Percentiles rank a stretch among this genome's conserved stretches.
These are phyloP conservation scores for Cladorrhinum sp. DNA, from an alignment of 2,329 filamentous ascomycete genomes.

Conservation along the genomic window DNA sequence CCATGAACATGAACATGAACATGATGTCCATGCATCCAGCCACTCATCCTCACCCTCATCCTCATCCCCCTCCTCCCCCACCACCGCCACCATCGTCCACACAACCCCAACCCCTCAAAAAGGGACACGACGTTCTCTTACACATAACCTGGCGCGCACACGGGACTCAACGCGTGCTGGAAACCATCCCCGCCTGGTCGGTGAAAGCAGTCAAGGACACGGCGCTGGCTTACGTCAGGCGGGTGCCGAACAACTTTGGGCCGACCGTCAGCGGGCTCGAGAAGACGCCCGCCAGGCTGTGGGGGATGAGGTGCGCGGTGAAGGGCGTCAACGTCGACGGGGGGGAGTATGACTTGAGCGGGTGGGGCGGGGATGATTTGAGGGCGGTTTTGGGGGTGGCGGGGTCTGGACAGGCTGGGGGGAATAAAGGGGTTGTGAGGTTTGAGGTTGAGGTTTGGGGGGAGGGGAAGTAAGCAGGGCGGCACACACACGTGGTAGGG, in stretches of 20 bases:
- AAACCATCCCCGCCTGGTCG: conserved; percentile 10
- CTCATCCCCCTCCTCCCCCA: conserved; percentile 3
- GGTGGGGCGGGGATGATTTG: conserved; percentile 32
- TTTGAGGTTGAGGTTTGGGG: conserved; percentile 18
- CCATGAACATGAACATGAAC: too few species aligned
- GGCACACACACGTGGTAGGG: too few species aligned
- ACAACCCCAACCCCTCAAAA: neutral
- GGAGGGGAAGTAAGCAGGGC: too few species aligned
- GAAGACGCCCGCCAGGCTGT: neutral
- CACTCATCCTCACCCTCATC: too few species aligned
- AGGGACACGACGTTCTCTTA: conserved; percentile 20
- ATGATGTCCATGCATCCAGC: too few species aligned
- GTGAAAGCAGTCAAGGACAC: conserved; percentile 16
- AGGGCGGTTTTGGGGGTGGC: conserved; percentile 26
- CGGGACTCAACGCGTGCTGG: conserved; percentile 18
- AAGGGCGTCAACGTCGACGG: conserved; percentile 25
- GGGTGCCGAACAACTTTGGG: conserved; percentile 12
- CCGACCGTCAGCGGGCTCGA: neutral
- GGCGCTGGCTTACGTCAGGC: conserved; percentile 20
- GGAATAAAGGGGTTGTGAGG: conserved; percentile 2
- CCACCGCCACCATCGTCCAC: neutral
- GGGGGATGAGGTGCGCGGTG: conserved; percentile 25
- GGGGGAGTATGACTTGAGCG: conserved; percentile 31
- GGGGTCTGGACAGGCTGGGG: neutral
- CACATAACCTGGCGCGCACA: conserved; percentile 23